Conservation (phyloP, 163 green algal species). For the Chloromonas sp. region DNA sequence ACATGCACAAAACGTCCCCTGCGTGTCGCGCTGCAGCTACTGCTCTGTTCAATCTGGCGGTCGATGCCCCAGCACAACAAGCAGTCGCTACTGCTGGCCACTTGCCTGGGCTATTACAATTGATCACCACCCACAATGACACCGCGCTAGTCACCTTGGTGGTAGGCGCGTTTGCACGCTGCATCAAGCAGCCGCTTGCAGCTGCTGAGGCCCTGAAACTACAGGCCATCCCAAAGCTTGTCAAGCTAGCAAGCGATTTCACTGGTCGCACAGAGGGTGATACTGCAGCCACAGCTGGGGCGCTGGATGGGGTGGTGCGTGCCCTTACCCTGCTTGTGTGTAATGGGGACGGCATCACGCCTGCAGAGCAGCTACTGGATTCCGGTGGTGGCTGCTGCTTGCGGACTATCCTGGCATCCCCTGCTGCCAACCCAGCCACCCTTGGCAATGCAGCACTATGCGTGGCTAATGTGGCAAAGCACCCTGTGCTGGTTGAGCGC, state of each 20-base stretch:
- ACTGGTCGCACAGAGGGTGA: background rate
- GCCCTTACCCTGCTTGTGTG: constrained; percentile 13
- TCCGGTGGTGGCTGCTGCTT: background rate
- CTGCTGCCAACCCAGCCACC: constrained; percentile 13
- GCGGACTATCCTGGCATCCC: background rate
- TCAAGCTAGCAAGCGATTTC: too few species aligned
- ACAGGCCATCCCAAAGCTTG: background rate
- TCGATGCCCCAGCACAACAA: constrained; percentile 19
- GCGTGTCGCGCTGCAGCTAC: too few species aligned
- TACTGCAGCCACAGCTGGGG: background rate
- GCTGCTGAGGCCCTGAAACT: constrained; percentile 1
- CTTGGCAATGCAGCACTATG: constrained; percentile 53
- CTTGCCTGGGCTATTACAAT: background rate
- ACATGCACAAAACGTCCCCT: too few species aligned
- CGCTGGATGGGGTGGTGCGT: constrained; percentile 22
- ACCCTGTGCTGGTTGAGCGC: constrained; percentile 9
- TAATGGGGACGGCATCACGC: background rate
- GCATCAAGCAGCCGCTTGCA: constrained; percentile 12
- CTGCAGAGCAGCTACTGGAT: constrained; percentile 1
- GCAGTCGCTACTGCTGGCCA: background rate
- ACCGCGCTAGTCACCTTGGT: too few species aligned
- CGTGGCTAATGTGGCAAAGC: constrained; percentile 35
- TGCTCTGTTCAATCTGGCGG: constrained; percentile 38
- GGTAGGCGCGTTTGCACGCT: constrained; percentile 12
- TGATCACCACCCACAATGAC: too few species aligned